Conservation (phyloP, 768 basidiomycete genomes). For the Tulasnella sp. region DNA sequence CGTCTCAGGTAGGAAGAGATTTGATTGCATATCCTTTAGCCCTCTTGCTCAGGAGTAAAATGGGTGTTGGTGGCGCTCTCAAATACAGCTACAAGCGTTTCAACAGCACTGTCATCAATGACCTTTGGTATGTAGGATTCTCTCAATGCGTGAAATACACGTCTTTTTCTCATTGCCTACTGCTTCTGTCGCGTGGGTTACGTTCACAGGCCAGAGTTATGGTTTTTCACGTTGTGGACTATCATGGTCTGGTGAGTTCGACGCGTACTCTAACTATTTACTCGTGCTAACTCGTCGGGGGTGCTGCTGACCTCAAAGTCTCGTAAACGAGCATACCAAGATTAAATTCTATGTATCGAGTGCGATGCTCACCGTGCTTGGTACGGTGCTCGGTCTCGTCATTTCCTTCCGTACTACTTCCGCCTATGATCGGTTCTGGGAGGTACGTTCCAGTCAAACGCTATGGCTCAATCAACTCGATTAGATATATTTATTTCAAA, state of each 20-base stretch:
- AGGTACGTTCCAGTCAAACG: slow-evolving; percentile 31
- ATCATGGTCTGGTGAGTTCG: slow-evolving; percentile 33
- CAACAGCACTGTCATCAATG: slow-evolving; percentile 44
- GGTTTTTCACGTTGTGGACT: slow-evolving; percentile 51
- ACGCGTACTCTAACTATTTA: not conserved
- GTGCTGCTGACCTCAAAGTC: slow-evolving; percentile 46
- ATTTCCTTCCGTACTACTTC: slow-evolving; percentile 62
- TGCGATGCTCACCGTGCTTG: slow-evolving; percentile 53
- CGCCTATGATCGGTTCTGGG: slow-evolving; percentile 50
- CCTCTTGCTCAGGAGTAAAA: too few species aligned
- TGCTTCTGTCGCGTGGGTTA: not conserved
- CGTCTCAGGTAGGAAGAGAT: too few species aligned
- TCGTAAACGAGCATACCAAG: slow-evolving; percentile 26
- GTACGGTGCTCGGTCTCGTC: slow-evolving; percentile 41
- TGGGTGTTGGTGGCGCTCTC: not conserved
- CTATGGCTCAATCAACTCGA: not conserved
- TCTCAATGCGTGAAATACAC: not conserved
- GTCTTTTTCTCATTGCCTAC: not conserved
- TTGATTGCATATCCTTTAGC: too few species aligned
- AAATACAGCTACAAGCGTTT: slow-evolving; percentile 41
- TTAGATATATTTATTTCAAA: not conserved
- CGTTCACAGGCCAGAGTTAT: slow-evolving; percentile 17
- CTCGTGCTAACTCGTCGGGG: not conserved
- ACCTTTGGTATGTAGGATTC: not conserved
- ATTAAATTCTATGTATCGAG: slow-evolving; percentile 40